A percentile compares a stretch with the other conserved stretches of the same genome.
Conservation (phyloP, 441 rosid species). For the Corymbia citriodora region DNA sequence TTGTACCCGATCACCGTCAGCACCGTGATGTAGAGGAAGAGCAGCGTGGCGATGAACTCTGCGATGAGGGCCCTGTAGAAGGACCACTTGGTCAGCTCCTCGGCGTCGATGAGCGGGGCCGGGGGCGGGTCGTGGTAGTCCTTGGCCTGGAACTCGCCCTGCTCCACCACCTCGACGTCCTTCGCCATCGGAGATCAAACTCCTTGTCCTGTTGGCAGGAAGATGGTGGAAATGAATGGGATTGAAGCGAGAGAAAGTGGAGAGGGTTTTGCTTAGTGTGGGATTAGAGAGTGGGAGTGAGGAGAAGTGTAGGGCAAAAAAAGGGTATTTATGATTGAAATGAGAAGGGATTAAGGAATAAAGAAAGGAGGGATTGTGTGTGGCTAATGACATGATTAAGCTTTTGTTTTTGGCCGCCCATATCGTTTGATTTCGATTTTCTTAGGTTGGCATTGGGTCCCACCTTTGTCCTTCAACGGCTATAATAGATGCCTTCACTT, state of each 20-base stretch:
- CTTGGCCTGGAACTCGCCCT: slow-evolving; percentile 28
- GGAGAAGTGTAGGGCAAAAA: not conserved
- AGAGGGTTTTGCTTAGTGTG: not conserved
- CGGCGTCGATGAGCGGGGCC: slow-evolving; percentile 34
- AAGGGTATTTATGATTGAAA: not conserved
- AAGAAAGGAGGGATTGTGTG: not conserved
- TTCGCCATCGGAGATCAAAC: slow-evolving; percentile 30
- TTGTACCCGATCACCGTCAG: slow-evolving; percentile 51
- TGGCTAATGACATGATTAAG: slow-evolving; percentile 3
- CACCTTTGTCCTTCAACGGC: not conserved
- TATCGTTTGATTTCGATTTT: not conserved
- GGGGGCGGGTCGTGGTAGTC: slow-evolving; percentile 52
- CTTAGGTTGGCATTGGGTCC: not conserved
- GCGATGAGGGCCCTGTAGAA: slow-evolving; percentile 50
- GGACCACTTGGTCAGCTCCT: slow-evolving; percentile 45
- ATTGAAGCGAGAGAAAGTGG: not conserved
- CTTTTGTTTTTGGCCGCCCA: slow-evolving; percentile 1
- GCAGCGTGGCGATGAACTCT: slow-evolving; percentile 53
- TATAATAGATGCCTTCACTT: not conserved
- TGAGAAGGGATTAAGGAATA: not conserved
- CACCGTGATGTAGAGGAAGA: slow-evolving; percentile 45
- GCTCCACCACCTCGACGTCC: slow-evolving; percentile 39
- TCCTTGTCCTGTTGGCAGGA: not conserved
- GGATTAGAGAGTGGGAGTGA: not conserved
- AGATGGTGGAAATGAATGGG: too few relatives aligned